Evolutionary conservation across 495 filamentous ascomycete species (phyloP), one percentile per base, ranked within the genome.

Genomic region (Penicillium simplicissimum): DNA sequence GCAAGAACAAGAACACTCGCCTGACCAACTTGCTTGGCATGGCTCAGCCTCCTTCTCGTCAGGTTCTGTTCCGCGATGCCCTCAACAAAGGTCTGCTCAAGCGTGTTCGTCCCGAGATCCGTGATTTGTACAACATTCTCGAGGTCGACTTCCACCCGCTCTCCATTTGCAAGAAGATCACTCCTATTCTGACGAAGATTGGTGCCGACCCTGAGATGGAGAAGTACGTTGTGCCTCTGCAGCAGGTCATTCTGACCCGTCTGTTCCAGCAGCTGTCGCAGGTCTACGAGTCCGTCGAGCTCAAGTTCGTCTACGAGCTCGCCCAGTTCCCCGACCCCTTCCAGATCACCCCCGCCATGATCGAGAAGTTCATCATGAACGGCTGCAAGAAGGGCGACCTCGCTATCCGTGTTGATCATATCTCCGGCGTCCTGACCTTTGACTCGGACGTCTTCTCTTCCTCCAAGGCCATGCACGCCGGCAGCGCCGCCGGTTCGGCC

Each of bases 301-400:
- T 98, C 48, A 87, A 87, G 63, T 97, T 97, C 69, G 94, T 98
- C 35, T 89, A 97, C 69, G 87, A 92, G 68, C 88, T 98, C 34
- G 95, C 95, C 58, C 86, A 95, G 73, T 98, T 98, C 82, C 95
- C 95, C 33, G 93, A 96, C 67, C 94, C 95, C 25, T 98, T 96
- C 86, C 90, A 97, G 79, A 92, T 98, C 65, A 89, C 84, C 63
- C 88, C 90, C 40, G 88, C 86, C 65, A 96, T 90, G 62, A 96
- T 98, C 60, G 95, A 98, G 81, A 98, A 98, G 80, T 98, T 98
- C 84, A 97, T 98, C 83, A 98, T 98, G 95, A 98, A 98, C 77
- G 95, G 95, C 61, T 97, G 95, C 84, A 98, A 98, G 86, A 98
- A 98, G 84, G 95, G 95, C 34, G 96, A 98, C 67, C 84, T 98